Conservation (phyloP, 73 alveolate species). For the Paramecium sonneborni region DNA sequence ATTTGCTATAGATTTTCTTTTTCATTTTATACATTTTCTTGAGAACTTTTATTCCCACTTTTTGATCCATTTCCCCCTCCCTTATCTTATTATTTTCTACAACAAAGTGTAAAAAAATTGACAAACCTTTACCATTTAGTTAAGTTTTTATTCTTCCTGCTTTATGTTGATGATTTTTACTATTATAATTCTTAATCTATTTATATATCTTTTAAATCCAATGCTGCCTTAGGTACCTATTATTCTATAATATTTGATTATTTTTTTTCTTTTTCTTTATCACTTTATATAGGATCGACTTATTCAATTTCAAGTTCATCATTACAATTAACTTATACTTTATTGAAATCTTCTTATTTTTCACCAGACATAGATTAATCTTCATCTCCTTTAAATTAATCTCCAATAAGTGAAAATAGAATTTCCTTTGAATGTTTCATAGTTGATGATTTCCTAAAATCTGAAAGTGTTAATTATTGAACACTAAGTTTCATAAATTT, state of each 20-base stretch:
- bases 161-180: neutral
- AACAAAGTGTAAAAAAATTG: neutral
- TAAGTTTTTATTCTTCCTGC: neutral
- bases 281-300: neutral
- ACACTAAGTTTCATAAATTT: constrained; percentile 19
- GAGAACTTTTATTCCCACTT: neutral
- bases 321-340: neutral
- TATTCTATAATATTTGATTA: neutral
- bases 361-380: neutral
- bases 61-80: neutral
- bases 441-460: constrained; percentile 26
- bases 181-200: neutral
- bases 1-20: neutral
- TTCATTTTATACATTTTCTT: neutral
- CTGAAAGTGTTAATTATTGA: neutral
- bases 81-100: neutral
- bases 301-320: neutral
- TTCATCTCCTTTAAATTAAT: constrained; percentile 28
- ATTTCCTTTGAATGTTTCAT: constrained; percentile 49
- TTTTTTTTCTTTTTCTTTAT: neutral
- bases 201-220: neutral
- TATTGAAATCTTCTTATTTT: neutral
- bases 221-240: neutral
- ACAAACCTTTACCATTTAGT: neutral
- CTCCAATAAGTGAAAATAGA: neutral